phyloP scores from a whole-genome alignment of 2,329 filamentous ascomycete genomes.

The Hyphodiscus sp. region DNA sequence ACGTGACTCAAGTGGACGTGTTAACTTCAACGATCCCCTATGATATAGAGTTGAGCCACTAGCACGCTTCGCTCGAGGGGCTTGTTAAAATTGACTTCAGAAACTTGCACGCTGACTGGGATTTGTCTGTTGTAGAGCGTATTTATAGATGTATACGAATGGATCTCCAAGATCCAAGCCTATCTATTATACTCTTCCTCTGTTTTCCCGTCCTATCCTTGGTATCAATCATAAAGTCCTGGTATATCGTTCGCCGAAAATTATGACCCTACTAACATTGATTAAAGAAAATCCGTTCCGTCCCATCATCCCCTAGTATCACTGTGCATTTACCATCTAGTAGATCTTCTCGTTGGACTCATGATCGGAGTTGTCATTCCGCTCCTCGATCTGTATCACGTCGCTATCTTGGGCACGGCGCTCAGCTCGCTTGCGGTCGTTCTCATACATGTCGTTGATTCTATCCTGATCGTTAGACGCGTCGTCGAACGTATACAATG shows the following conservation, averaged over 20 bases:
- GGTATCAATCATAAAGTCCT: background rate
- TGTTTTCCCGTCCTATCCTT: background rate
- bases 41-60: no score
- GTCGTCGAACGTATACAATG: conserved; percentile 44
- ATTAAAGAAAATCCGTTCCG: background rate
- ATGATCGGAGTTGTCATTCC: background rate
- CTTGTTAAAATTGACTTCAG: no score
- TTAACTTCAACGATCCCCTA: no score
- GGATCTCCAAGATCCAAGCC: background rate
- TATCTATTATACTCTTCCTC: background rate
- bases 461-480: background rate
- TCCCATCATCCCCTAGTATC: background rate
- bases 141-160: no score
- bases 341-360: background rate
- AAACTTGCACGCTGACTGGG: no score
- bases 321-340: background rate
- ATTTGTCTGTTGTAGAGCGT: no score
- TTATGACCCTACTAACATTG: background rate
- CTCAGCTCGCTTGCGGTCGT: background rate
- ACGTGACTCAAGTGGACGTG: no score
- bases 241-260: background rate
- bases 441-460: background rate
- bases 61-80: no score
- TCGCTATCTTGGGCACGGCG: background rate
- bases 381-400: background rate